Conservation (phyloP, 2,329 filamentous ascomycete species). For the Fusarium clavum region DNA sequence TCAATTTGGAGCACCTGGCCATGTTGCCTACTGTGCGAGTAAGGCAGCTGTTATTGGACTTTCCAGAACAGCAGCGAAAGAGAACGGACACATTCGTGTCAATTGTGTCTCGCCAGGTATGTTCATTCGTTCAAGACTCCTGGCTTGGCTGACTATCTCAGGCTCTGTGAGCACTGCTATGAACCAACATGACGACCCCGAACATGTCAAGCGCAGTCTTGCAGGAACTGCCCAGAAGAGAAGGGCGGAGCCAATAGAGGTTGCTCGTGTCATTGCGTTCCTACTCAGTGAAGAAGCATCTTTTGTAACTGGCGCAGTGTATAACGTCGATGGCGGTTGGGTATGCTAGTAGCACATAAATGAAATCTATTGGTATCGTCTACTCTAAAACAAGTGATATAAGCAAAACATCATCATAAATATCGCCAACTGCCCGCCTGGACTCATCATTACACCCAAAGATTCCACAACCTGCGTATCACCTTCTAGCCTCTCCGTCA, state of each 20-base stretch:
- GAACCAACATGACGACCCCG: slow-evolving; percentile 24
- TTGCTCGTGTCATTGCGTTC: slow-evolving; percentile 37
- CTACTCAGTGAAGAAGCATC: slow-evolving; percentile 42
- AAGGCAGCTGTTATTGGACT: slow-evolving; percentile 50
- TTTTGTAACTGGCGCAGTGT: slow-evolving; percentile 46
- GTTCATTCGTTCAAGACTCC: rapidly evolving
- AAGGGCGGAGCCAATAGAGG: slow-evolving; percentile 15
- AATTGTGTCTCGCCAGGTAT: slow-evolving; percentile 34
- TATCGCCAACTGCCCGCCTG: too few species aligned
- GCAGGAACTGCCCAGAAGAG: slow-evolving; percentile 29
- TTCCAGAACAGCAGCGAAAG: slow-evolving; percentile 47
- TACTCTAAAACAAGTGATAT: not conserved
- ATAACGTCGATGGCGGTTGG: slow-evolving; percentile 56
- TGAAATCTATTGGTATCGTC: not conserved
- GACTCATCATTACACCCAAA: not conserved
- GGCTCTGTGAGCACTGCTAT: slow-evolving; percentile 34
- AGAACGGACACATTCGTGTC: slow-evolving; percentile 33
- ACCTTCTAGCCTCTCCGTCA: not conserved
- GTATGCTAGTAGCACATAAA: slow-evolving; percentile 20
- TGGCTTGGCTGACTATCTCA: not conserved
- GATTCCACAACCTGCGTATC: slow-evolving; percentile 21
- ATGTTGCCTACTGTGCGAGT: slow-evolving; percentile 48
- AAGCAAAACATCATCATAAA: not conserved
- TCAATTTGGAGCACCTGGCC: slow-evolving; percentile 48
- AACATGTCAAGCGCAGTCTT: slow-evolving; percentile 24